Evolutionary conservation across 352 stramenopile species (phyloP).

Genomic region (Phytopythium litorale): DNA sequence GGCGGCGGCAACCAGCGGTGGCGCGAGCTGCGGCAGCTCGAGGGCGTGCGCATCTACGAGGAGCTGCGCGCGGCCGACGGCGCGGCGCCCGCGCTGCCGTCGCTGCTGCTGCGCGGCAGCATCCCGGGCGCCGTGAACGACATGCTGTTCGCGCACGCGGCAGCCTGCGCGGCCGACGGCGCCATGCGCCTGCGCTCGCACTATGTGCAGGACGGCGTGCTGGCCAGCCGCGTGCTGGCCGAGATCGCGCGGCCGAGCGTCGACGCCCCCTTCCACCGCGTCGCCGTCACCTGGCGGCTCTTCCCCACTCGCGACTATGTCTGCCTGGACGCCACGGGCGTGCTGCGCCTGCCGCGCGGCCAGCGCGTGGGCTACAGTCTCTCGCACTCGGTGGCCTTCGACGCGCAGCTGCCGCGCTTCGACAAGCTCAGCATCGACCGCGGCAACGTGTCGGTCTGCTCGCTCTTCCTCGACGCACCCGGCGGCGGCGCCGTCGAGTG

Average conservation of each 20-base stretch:
- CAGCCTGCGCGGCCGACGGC: conserved; percentile 19
- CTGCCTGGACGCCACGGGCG: conserved; percentile 27
- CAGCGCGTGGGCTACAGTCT: conserved; percentile 43
- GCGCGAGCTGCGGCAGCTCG: conserved; percentile 24
- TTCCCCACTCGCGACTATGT: conserved; percentile 40
- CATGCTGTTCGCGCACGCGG: conserved; percentile 37
- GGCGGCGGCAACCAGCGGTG: conserved; percentile 9
- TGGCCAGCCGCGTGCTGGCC: conserved; percentile 21
- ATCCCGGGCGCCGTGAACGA: conserved; percentile 30
- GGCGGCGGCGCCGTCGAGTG: conserved; percentile 23
- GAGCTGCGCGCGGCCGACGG: conserved; percentile 6
- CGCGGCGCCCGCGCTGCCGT: conserved; percentile 10
- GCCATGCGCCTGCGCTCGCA: conserved; percentile 25
- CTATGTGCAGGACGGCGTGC: conserved; percentile 28
- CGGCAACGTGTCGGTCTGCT: conserved; percentile 36
- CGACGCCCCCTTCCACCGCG: conserved; percentile 35
- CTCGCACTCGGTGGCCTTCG: conserved; percentile 40
- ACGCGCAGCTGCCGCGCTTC: conserved; percentile 32
- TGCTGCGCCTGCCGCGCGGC: conserved; percentile 21
- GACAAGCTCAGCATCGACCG: conserved; percentile 34
- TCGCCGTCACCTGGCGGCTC: conserved; percentile 41
- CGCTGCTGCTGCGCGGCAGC: conserved; percentile 19
- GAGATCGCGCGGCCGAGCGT: conserved; percentile 12
- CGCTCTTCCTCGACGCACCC: conserved; percentile 35
- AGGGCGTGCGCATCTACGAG: conserved; percentile 24